A percentile compares a stretch with the other conserved stretches of the same genome.
Conservation (phyloP, 176 grass and related monocot genomes). For the Saccharum officinarum region DNA sequence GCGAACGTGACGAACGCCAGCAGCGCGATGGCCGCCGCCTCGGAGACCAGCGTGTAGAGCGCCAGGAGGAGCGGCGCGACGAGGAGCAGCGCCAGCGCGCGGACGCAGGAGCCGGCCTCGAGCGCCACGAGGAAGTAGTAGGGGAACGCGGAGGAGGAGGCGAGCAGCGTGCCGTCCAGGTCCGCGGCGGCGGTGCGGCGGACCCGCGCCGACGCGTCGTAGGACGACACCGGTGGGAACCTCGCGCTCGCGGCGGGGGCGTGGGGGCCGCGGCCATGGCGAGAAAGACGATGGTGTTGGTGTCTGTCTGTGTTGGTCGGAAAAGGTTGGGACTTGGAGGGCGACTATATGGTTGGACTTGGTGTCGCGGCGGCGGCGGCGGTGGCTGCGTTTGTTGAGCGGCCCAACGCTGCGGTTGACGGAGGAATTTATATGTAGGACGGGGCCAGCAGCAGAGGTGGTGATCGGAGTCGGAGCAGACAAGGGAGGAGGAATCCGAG, state of each 20-base stretch:
- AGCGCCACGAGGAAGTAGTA: slow-evolving; percentile 91
- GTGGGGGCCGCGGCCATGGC: background rate
- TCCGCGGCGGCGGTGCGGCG: slow-evolving; percentile 56
- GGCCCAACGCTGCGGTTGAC: background rate
- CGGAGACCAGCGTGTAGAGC: slow-evolving; percentile 66
- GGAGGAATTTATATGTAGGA: background rate
- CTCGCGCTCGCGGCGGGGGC: background rate
- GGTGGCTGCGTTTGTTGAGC: background rate
- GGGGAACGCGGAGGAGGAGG: slow-evolving; percentile 75
- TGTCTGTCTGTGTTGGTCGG: background rate
- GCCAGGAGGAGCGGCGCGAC: slow-evolving; percentile 55
- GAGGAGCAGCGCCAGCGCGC: slow-evolving; percentile 54
- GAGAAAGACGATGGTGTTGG: background rate
- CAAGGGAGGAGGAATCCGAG: background rate
- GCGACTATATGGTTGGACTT: background rate
- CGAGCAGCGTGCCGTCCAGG: slow-evolving; percentile 82
- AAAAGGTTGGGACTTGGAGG: background rate
- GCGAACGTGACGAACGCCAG: slow-evolving; percentile 72
- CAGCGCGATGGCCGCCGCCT: slow-evolving; percentile 72
- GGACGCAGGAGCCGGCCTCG: slow-evolving; percentile 68
- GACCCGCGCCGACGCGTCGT: background rate
- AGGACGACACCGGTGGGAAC: slow-evolving; percentile 59
- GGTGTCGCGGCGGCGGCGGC: background rate
- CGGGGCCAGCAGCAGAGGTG: background rate
- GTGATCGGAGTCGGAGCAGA: background rate